Conservation (phyloP, 768 basidiomycete species). For the Nidula microcarpa region DNA sequence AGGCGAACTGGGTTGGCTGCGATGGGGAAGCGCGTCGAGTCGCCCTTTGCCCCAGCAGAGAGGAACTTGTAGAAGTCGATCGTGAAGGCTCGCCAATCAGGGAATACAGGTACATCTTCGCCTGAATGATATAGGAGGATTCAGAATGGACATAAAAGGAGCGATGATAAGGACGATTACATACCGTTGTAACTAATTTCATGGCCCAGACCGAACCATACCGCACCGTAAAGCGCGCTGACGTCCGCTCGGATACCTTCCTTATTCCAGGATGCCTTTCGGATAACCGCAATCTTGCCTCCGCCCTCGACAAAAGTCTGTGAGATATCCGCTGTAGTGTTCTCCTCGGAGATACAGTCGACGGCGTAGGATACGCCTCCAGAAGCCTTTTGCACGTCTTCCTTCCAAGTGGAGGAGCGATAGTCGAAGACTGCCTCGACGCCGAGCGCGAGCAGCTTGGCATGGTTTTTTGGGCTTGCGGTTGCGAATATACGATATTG, state of each 20-base stretch:
- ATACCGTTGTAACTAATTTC: slow-evolving; percentile 25
- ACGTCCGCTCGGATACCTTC: slow-evolving; percentile 20
- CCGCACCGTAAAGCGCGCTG: slow-evolving; percentile 22
- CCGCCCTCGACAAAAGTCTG: slow-evolving; percentile 20
- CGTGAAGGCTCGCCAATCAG: slow-evolving; percentile 21
- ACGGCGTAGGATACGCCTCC: slow-evolving; percentile 25
- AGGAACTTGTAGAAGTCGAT: slow-evolving; percentile 27
- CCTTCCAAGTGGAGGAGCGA: slow-evolving; percentile 21
- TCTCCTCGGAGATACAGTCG: slow-evolving; percentile 30
- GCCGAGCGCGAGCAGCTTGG: slow-evolving; percentile 19
- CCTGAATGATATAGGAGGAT: slow-evolving; percentile 8
- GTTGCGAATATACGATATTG: slow-evolving; percentile 25
- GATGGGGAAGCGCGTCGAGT: slow-evolving; percentile 17
- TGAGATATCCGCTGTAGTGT: slow-evolving; percentile 24
- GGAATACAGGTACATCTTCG: slow-evolving; percentile 15
- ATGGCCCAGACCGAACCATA: slow-evolving; percentile 28
- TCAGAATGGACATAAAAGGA: background rate
- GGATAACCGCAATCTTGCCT: slow-evolving; percentile 25
- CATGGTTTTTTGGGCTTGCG: slow-evolving; percentile 23
- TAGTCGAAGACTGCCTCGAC: slow-evolving; percentile 28
- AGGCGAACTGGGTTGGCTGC: slow-evolving; percentile 20
- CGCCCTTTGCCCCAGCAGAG: slow-evolving; percentile 12
- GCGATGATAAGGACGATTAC: background rate
- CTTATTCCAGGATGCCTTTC: slow-evolving; percentile 19
- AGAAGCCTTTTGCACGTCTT: slow-evolving; percentile 19